A percentile compares a stretch with the other conserved stretches of the same genome.
Evolutionary conservation across 2,329 filamentous ascomycete species (phyloP).

Genomic region (Arthrobotrys musiformis): DNA sequence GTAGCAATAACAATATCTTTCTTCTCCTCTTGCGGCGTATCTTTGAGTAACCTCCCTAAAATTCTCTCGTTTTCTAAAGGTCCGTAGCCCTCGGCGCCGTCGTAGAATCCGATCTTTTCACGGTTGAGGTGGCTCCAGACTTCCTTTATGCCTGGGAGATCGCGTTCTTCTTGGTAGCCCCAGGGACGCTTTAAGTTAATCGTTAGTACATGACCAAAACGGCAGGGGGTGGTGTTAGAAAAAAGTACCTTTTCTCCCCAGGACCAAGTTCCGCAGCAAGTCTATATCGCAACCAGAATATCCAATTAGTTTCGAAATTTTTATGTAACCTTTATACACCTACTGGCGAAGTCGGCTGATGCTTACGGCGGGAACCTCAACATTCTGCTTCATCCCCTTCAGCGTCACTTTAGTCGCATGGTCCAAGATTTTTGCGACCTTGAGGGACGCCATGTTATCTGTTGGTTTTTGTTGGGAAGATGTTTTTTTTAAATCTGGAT

Average conservation of each 20-base stretch:
- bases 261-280: constrained; percentile 44
- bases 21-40: constrained; percentile 60
- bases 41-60: constrained; percentile 63
- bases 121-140: constrained; percentile 63
- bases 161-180: constrained; percentile 39
- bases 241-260: constrained; percentile 49
- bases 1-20: constrained; percentile 46
- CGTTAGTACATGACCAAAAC: no score
- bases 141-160: constrained; percentile 57
- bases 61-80: constrained; percentile 64
- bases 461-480: no score
- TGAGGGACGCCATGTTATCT: constrained; percentile 33
- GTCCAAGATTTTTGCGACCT: constrained; percentile 27
- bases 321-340: no score
- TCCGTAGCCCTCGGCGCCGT: constrained; percentile 65
- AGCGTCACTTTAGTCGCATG: constrained; percentile 23
- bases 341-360: no score
- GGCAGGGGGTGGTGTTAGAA: no score
- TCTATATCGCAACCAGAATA: no score
- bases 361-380: constrained; percentile 42
- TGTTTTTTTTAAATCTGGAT: background rate
- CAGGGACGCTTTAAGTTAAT: constrained; percentile 9
- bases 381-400: constrained; percentile 27
- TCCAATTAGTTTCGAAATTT: no score
- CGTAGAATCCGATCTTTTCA: constrained; percentile 64